A percentile compares a stretch with the other conserved stretches of the same genome.
These are phyloP conservation scores for Saccharomycopsis hybrid DNA, from an alignment of 1,139 yeast species.

Conservation along the genomic window DNA sequence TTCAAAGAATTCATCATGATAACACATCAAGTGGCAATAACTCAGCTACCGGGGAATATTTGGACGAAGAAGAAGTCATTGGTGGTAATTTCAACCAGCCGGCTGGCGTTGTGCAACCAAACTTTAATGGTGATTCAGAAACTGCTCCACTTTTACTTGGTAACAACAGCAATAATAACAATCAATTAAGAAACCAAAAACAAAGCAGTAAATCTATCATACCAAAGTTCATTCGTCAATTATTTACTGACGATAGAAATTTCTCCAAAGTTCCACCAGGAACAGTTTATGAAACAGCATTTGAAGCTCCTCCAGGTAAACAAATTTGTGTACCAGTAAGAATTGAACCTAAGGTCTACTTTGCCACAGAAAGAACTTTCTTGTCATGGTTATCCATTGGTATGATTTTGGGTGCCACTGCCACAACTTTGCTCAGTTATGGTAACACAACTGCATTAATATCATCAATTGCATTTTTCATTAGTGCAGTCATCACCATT, in stretches of 20 bases:
- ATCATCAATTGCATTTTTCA: conserved; percentile 85
- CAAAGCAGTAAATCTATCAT: conserved; percentile 1
- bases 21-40: conserved; percentile 44
- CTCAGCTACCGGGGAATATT: conserved; percentile 35
- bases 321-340: conserved; percentile 70
- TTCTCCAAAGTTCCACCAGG: conserved; percentile 69
- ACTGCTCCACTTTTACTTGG: conserved; percentile 24
- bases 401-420: conserved; percentile 65
- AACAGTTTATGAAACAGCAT: conserved; percentile 61
- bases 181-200: not conserved
- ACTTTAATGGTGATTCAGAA: conserved; percentile 22
- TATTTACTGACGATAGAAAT: conserved; percentile 60
- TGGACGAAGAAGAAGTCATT: conserved; percentile 45
- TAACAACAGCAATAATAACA: not conserved
- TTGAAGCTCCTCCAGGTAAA: conserved; percentile 73
- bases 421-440: conserved; percentile 62
- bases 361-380: conserved; percentile 78
- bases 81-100: conserved; percentile 34
- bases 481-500: conserved; percentile 71
- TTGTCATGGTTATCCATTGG: conserved; percentile 74
- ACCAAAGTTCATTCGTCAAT: conserved; percentile 25
- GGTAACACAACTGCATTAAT: conserved; percentile 58
- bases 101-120: not conserved
- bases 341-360: conserved; percentile 79
- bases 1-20: conserved; percentile 45